Evolutionary conservation across 2,329 filamentous ascomycete genomes (phyloP), one percentile per base, ranked within the genome.

Genomic region (Penicillium concentricum): DNA sequence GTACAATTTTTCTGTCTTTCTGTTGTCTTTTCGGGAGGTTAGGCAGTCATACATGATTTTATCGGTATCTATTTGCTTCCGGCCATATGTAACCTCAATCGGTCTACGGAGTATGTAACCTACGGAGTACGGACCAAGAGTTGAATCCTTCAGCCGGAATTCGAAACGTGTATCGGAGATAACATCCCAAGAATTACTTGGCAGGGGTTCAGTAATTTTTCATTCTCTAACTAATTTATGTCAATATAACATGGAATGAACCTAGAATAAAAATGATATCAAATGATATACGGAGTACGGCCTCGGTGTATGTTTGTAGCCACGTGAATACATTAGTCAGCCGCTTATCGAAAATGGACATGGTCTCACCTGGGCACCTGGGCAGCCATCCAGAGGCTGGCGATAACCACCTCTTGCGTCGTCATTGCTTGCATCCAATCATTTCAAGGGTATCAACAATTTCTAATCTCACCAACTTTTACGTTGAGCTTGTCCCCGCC

Each of bases 371-470:
- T 26, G 43, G 12, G 8, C 42, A 44, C 18, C n/a, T 45, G 13
- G 13, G 28, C 38, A 63, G 61, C 61, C 62, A 63, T 59, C 55
- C 60, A 64, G 60, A 64, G 49, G 60, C 52, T 56, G 20, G 45
- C 61, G 61, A 65, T 65, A 64, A 61, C 54, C 48, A 51, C 38
- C 41, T 34, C 34, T n/a, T 56, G 30, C 41, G 20, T 43, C 37
- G 35, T 41, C 34, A n/a, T 26, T 30, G 41, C 41, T 39, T 41
- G 47, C 37, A 48, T 57, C 62, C 61, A 65, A 63, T 66, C 57
- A 64, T 50, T 53, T 47, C 22, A 9, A 22, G 16, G 22, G 13
- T 18, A 50, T 61, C 38, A 28, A 22, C 26, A 57, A 59, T 57
- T 22, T 9, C 15, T 35, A 32, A 32, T 26, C 35, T 41, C 43